A percentile compares a stretch with the other conserved stretches of the same genome.
Conservation (phyloP, 2,329 filamentous ascomycete genomes). For the Aspergillus sp. region DNA sequence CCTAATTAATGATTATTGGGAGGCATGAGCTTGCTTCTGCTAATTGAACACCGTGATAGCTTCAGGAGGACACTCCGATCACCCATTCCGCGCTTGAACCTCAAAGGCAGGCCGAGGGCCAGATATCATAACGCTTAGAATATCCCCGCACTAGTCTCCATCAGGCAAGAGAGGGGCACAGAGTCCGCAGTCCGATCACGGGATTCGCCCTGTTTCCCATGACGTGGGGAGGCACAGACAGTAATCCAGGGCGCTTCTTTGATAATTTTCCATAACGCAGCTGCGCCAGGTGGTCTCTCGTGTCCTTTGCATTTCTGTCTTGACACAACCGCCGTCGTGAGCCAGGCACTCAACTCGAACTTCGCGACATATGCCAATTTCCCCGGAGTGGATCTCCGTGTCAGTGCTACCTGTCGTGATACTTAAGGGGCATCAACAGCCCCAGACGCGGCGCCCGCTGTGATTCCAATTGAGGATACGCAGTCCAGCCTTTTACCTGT, state of each 20-base stretch:
- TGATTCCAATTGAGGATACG: conserved; percentile 1
- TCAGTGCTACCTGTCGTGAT: conserved; percentile 4
- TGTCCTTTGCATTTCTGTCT: neutral
- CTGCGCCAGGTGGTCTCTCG: neutral
- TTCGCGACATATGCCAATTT: neutral
- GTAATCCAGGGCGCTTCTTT: neutral
- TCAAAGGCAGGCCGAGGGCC: neutral
- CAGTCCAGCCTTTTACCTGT: neutral
- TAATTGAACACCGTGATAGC: neutral
- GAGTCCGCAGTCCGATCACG: conserved; percentile 23
- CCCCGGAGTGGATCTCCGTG: neutral
- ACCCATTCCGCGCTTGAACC: neutral
- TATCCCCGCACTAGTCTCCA: conserved; percentile 27
- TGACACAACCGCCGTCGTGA: neutral
- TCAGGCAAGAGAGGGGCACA: conserved; percentile 26
- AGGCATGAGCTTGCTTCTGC: neutral
- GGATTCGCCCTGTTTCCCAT: conserved; percentile 16
- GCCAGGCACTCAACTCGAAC: neutral
- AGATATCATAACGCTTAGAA: neutral
- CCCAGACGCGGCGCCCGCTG: neutral
- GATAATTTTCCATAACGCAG: neutral
- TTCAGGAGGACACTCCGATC: neutral
- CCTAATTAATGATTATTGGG: neutral
- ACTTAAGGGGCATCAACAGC: neutral
- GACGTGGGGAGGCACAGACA: conserved; percentile 21